Evolutionary conservation across 345 rosid genomes (phyloP).

Genomic region (Cardamine chenopodiifolia): DNA sequence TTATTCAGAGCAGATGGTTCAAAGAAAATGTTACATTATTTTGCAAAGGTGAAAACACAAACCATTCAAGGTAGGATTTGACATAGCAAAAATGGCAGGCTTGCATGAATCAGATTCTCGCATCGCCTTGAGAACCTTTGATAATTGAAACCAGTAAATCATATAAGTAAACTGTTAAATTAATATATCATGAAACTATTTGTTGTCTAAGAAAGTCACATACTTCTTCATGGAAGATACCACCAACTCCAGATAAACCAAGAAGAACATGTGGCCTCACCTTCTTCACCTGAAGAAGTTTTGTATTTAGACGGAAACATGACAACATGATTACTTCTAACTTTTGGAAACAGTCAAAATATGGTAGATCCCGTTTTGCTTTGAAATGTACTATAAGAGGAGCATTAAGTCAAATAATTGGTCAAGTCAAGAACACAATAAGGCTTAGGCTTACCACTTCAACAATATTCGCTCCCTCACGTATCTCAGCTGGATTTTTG

Average conservation of each 20-base stretch:
- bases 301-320: conserved; percentile 26
- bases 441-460: conserved; percentile 77
- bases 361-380: not conserved
- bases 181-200: conserved; percentile 5
- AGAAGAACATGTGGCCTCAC: conserved; percentile 93
- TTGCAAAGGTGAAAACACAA: conserved; percentile 35
- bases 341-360: not conserved
- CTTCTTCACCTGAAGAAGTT: conserved; percentile 69
- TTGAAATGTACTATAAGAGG: not conserved
- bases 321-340: not conserved
- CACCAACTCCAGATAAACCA: conserved; percentile 99
- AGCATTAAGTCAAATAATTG: conserved; percentile 5
- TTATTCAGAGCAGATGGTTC: conserved; percentile 20
- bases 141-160: conserved; percentile 14
- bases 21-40: conserved; percentile 30
- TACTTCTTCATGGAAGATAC: conserved; percentile 88
- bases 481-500: conserved; percentile 61
- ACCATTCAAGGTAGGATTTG: conserved; percentile 96
- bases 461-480: conserved; percentile 77
- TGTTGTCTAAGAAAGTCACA: conserved; percentile 13
- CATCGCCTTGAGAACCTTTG: conserved; percentile 92
- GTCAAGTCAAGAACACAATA: conserved; percentile 19
- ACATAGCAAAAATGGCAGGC: conserved; percentile 98
- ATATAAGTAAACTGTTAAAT: conserved; percentile 5
- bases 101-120: conserved; percentile 74